A percentile compares a stretch with the other conserved stretches of the same genome.
These are phyloP conservation scores for Annona squamosa DNA, from an alignment of 164 flowering plant species.

Conservation along the genomic window DNA sequence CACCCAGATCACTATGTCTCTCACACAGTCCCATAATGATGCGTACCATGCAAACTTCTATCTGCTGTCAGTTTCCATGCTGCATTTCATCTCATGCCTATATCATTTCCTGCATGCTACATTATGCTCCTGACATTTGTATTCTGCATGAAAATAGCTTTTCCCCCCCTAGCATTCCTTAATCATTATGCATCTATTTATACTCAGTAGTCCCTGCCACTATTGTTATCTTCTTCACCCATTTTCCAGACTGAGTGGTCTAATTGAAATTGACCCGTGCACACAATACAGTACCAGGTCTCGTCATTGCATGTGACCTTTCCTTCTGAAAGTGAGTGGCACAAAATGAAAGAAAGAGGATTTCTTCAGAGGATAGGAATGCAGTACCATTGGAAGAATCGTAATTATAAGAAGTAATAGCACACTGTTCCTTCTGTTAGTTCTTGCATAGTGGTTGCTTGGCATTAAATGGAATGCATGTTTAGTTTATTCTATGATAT, in stretches of 20 bases:
- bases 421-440: background rate
- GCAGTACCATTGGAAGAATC: slow-evolving; percentile 98
- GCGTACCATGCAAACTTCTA: background rate
- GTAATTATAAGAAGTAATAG: slow-evolving; percentile 56
- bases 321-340: slow-evolving; percentile 69
- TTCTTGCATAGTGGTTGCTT: background rate
- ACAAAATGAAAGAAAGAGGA: slow-evolving; percentile 51
- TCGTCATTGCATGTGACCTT: slow-evolving; percentile 90
- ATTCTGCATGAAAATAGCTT: background rate
- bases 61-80: background rate
- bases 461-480: background rate
- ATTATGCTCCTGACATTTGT: background rate
- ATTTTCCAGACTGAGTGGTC: background rate
- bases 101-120: background rate
- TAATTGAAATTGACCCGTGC: slow-evolving; percentile 3
- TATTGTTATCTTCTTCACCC: background rate
- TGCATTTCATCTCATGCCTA: background rate
- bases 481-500: background rate
- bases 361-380: slow-evolving; percentile 85
- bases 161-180: background rate
- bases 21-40: background rate
- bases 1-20: background rate
- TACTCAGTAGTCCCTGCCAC: background rate
- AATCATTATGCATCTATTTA: background rate
- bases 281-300: slow-evolving; percentile 51